These are phyloP conservation scores for Herpotrichia juniperi DNA, from an alignment of 2,329 filamentous ascomycete genomes.

Conservation along the genomic window DNA sequence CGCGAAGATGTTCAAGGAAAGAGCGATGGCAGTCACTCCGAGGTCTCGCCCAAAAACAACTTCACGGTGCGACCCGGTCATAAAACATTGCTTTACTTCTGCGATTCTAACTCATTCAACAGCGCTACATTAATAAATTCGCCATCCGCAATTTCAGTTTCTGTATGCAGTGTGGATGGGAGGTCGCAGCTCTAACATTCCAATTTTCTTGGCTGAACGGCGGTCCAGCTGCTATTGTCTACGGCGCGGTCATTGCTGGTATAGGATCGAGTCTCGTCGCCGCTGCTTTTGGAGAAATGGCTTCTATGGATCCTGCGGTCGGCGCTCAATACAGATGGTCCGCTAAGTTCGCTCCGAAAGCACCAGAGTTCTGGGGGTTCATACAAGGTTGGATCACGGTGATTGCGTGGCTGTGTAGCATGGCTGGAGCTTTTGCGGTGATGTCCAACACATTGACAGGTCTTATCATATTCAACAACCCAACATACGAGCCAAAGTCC, in stretches of 20 bases:
- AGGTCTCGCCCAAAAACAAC: too few relatives aligned
- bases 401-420: slow-evolving; percentile 40
- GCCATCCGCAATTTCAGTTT: slow-evolving; percentile 20
- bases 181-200: slow-evolving; percentile 16
- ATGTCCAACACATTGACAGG: slow-evolving; percentile 18
- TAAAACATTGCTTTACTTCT: too few relatives aligned
- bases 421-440: slow-evolving; percentile 20
- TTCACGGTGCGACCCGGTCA: too few relatives aligned
- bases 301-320: slow-evolving; percentile 28
- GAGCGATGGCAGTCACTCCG: too few relatives aligned
- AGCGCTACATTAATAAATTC: slow-evolving; percentile 23
- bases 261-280: slow-evolving; percentile 30
- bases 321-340: slow-evolving; percentile 32
- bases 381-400: slow-evolving; percentile 43
- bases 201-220: slow-evolving; percentile 21
- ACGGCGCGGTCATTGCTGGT: slow-evolving; percentile 22
- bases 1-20: too few relatives aligned
- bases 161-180: slow-evolving; percentile 18
- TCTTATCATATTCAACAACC: slow-evolving; percentile 40
- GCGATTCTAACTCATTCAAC: too few relatives aligned
- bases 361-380: slow-evolving; percentile 25
- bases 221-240: slow-evolving; percentile 24
- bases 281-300: slow-evolving; percentile 31
- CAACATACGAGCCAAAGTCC: slow-evolving; percentile 37
- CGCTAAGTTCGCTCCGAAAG: slow-evolving; percentile 18